phyloP scores from a whole-genome alignment of 345 rosid genomes.

The Eucalyptus sideroxylon region DNA sequence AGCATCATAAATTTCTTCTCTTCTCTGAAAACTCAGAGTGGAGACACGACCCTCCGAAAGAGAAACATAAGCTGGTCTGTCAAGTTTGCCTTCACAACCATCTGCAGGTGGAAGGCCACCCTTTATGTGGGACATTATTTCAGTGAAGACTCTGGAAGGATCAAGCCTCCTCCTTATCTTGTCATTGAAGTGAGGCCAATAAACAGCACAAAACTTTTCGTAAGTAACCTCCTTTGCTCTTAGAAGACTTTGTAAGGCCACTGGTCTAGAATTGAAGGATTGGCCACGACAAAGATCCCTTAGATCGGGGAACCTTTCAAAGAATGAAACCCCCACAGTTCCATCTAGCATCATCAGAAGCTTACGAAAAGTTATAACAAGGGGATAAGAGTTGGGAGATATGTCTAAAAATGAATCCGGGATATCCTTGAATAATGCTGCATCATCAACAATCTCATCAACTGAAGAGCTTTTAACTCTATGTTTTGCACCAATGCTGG shows the following conservation, averaged over 20 bases:
- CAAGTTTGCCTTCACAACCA: constrained; percentile 12
- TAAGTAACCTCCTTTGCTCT: constrained; percentile 28
- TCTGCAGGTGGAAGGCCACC: constrained; percentile 18
- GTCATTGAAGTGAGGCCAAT: constrained; percentile 41
- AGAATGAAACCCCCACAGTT: constrained; percentile 31
- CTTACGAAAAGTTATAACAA: constrained; percentile 36
- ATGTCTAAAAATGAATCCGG: constrained; percentile 28
- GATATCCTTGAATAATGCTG: constrained; percentile 18
- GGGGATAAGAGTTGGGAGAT: constrained; percentile 19
- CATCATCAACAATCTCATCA: constrained; percentile 18
- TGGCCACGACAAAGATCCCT: constrained; percentile 2
- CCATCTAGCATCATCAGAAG: constrained; percentile 56
- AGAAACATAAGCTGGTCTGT: constrained; percentile 11
- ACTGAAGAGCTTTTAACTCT: neutral
- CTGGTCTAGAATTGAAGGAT: constrained; percentile 2
- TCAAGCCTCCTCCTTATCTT: constrained; percentile 21
- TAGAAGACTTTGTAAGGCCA: constrained; percentile 11
- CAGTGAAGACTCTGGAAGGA: constrained; percentile 35
- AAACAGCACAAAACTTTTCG: constrained; percentile 26
- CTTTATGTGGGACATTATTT: constrained; percentile 45
- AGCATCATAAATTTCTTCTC: constrained; percentile 20
- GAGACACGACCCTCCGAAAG: constrained; percentile 23
- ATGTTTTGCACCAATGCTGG: constrained; percentile 7
- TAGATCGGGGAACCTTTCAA: constrained; percentile 22
- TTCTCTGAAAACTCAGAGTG: constrained; percentile 3